phyloP scores from a whole-genome alignment of 495 filamentous ascomycete species.

The Penicillium salamii region DNA sequence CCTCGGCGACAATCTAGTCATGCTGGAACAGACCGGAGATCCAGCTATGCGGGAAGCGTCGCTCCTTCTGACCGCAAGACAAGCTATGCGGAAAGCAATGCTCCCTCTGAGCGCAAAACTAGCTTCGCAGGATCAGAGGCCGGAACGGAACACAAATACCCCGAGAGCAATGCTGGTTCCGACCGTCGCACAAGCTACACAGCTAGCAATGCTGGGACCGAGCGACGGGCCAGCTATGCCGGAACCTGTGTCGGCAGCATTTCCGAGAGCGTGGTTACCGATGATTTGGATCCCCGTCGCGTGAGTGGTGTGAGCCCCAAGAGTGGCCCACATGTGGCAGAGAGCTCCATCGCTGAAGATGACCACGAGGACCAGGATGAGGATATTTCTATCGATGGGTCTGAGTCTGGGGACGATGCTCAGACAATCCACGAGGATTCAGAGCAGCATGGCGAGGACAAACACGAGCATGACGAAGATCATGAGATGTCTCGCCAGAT shows the following conservation, averaged over 20 bases:
- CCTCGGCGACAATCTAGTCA: slow-evolving; percentile 56
- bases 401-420: slow-evolving; percentile 16
- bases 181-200: slow-evolving; percentile 53
- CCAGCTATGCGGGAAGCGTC: slow-evolving; percentile 43
- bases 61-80: slow-evolving; percentile 49
- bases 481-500: slow-evolving; percentile 15
- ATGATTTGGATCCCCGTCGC: slow-evolving; percentile 46
- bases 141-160: slow-evolving; percentile 18
- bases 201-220: slow-evolving; percentile 42
- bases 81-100: slow-evolving; percentile 42
- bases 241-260: slow-evolving; percentile 49
- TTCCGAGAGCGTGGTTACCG: slow-evolving; percentile 47
- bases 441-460: background rate
- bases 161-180: slow-evolving; percentile 49
- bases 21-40: background rate
- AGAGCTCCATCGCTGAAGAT: slow-evolving; percentile 11
- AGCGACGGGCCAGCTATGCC: slow-evolving; percentile 52
- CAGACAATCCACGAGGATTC: slow-evolving; percentile 13
- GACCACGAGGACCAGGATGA: slow-evolving; percentile 13
- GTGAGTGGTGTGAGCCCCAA: slow-evolving; percentile 50
- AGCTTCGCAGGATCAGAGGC: slow-evolving; percentile 1
- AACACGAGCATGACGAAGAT: slow-evolving; percentile 9
- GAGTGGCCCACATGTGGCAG: slow-evolving; percentile 28
- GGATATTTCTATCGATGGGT: slow-evolving; percentile 7
- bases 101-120: slow-evolving; percentile 1